Conservation (phyloP, 805 yeast species). For the Metschnikowia continentalis region DNA sequence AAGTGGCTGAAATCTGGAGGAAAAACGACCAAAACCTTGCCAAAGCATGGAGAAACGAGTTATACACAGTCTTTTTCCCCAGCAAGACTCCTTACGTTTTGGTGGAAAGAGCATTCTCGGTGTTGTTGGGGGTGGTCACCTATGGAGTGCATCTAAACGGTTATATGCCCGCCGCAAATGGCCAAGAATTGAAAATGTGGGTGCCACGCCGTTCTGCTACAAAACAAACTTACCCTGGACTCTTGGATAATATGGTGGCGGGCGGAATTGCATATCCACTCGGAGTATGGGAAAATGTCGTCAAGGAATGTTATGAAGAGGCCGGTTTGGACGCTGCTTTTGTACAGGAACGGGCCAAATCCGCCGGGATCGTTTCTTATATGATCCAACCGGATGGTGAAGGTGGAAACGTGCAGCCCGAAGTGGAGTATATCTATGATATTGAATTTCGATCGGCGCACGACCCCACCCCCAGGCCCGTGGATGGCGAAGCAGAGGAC, state of each 20-base stretch:
- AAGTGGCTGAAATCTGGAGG: conserved; percentile 41
- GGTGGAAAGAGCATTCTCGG: conserved; percentile 78
- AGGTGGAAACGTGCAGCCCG: conserved; percentile 75
- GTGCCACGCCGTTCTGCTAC: conserved; percentile 73
- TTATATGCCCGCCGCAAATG: conserved; percentile 49
- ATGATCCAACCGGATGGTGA: conserved; percentile 37
- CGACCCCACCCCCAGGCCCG: conserved; percentile 41
- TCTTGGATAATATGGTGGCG: conserved; percentile 90
- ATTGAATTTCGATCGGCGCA: conserved; percentile 46
- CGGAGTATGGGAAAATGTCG: conserved; percentile 67
- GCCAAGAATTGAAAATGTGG: conserved; percentile 61
- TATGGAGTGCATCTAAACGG: conserved; percentile 91
- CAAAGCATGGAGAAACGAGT: conserved; percentile 83
- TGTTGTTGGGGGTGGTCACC: conserved; percentile 78
- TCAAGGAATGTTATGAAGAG: conserved; percentile 88
- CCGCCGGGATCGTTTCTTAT: conserved; percentile 71
- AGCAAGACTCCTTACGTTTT: conserved; percentile 53
- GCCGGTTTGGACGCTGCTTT: conserved; percentile 66
- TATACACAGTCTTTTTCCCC: conserved; percentile 66
- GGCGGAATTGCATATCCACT: conserved; percentile 89
- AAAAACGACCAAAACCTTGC: conserved; percentile 28
- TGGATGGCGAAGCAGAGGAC: conserved; percentile 62
- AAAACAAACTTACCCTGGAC: conserved; percentile 86
- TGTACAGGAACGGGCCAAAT: conserved; percentile 40
- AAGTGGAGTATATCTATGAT: conserved; percentile 79